Evolutionary conservation across 1,139 yeast species (phyloP), one percentile per base, ranked within the genome.

Genomic region (Pneumocystis sp.): DNA sequence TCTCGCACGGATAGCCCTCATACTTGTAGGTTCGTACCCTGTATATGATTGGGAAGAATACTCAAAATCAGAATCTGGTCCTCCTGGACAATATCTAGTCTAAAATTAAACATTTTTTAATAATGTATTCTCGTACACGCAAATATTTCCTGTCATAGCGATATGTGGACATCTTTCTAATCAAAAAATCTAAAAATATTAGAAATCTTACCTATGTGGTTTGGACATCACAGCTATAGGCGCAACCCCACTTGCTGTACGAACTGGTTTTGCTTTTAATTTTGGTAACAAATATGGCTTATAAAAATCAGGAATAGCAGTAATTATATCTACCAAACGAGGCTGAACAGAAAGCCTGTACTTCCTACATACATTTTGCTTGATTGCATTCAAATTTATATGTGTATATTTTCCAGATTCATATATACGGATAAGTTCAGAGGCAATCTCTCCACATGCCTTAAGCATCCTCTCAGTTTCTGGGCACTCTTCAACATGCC

Each of bases 111-210:
- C n/a, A 59, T n/a, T 39, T 15, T 21, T 39, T 21, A 59, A 1
- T 21, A 39, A 29, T 12, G 3, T 21, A 21, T 15, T 17, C 8
- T 37, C 10, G 40, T 59, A 67, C 19, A 93, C 98, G 80, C 99
- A 93, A 69, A 93, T 93, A 73, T 93, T 93, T 68, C 99, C 99
- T 0, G 99, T 93, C 75, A 93, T 95, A 42, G 98, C 97, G 73
- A 93, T 95, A 76, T 93, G 99, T 42, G 99, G 99, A 77, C 99
- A 93, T 78, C 99, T 82, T 76, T 93, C 98, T 2, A 98, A 98
- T 75, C 93, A 95, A 78, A 97, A 93, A 97, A 95, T 3, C 93
- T 50, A 95, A 97, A 0, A 25, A 50, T 93, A 98, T 31, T 93
- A 98, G 6, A 98, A 67, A 93, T 95, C 79, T 25, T 12, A 59